phyloP scores from a whole-genome alignment of 306 rosid genomes.

The Glycyrrhiza uralensis region DNA sequence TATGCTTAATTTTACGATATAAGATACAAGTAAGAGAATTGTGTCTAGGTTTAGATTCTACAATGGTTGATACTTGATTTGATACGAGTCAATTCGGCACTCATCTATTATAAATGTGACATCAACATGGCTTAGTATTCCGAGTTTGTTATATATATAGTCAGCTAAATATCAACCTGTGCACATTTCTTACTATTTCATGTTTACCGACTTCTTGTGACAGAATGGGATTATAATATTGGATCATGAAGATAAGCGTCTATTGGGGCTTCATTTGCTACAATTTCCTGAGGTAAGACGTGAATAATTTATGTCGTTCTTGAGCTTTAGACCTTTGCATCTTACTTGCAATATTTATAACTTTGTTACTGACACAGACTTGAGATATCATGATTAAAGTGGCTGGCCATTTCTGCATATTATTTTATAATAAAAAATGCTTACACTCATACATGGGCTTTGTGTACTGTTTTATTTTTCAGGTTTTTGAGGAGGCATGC shows the following conservation, averaged over 20 bases:
- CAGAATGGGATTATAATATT: slow-evolving; percentile 64
- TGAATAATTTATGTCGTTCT: neutral
- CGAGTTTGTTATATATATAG: neutral
- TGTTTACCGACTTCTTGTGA: slow-evolving; percentile 5
- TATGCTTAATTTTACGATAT: neutral
- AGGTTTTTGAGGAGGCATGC: slow-evolving; percentile 95
- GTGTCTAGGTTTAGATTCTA: slow-evolving; percentile 3
- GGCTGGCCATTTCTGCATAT: neutral
- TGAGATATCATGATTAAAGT: neutral
- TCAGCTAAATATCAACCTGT: slow-evolving; percentile 7
- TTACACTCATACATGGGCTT: neutral
- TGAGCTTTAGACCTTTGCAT: slow-evolving; percentile 12
- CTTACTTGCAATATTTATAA: neutral
- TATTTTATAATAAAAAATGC: slow-evolving; percentile 1
- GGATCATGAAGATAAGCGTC: slow-evolving; percentile 78
- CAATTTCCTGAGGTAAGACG: slow-evolving; percentile 84
- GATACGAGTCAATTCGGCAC: neutral
- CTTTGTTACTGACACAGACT: neutral
- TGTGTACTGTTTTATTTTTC: slow-evolving; percentile 19
- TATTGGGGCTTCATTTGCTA: slow-evolving; percentile 78
- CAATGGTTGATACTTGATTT: slow-evolving; percentile 10
- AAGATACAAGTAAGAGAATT: slow-evolving; percentile 1
- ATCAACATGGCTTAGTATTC: neutral
- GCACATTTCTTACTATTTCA: slow-evolving; percentile 8
- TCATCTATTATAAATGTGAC: neutral